These are phyloP conservation scores for Geranomyces michiganensis DNA, from an alignment of 192 early-diverging fungal genomes.

Conservation along the genomic window DNA sequence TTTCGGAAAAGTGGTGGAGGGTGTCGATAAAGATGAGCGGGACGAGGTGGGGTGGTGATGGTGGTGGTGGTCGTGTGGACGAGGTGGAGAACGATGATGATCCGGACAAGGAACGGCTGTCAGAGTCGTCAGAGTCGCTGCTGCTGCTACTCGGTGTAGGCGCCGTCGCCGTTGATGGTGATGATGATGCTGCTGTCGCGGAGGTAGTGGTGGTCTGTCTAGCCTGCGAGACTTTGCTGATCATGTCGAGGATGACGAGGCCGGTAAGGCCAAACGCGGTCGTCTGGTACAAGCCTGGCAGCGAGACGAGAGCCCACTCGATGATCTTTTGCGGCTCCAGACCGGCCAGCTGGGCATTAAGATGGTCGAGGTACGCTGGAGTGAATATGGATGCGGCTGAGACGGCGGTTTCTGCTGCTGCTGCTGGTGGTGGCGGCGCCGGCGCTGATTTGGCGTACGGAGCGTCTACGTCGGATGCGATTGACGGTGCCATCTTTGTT, in stretches of 20 bases:
- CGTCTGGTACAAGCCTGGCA: slow-evolving; percentile 85
- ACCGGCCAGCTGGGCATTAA: slow-evolving; percentile 73
- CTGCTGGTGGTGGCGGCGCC: no score
- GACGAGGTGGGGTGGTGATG: slow-evolving; percentile 51
- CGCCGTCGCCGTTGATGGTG: not conserved
- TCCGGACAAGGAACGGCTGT: not conserved
- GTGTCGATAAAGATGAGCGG: slow-evolving; percentile 94
- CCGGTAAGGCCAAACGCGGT: slow-evolving; percentile 95
- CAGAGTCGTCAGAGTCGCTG: no score
- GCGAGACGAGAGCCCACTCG: slow-evolving; percentile 81
- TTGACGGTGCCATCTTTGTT: no score
- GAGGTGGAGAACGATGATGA: not conserved
- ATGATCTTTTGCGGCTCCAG: slow-evolving; percentile 79
- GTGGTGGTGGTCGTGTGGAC: not conserved
- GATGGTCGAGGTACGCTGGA: slow-evolving; percentile 65
- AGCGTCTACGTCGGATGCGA: no score
- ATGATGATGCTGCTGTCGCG: not conserved
- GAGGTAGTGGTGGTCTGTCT: not conserved
- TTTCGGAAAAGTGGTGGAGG: slow-evolving; percentile 93
- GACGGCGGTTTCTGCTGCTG: not conserved
- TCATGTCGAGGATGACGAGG: slow-evolving; percentile 84
- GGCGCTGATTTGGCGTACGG: no score
- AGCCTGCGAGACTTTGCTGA: slow-evolving; percentile 60
- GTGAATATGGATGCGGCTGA: slow-evolving; percentile 45
- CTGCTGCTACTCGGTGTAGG: no score